Evolutionary conservation across 1,139 yeast species (phyloP).

Genomic region (Arxiozyma bovina): DNA sequence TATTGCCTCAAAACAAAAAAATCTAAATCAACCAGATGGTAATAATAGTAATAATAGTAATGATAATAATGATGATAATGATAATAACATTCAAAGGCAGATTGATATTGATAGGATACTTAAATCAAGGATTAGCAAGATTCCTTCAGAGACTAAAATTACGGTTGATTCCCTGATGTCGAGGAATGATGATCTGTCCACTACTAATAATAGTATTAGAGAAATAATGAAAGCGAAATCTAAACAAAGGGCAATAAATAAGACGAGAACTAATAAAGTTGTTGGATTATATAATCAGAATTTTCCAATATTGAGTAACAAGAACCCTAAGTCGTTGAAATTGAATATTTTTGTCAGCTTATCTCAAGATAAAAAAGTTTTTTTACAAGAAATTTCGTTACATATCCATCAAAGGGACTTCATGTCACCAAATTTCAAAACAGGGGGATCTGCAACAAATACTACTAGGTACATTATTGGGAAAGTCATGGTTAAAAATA

Average conservation of each 20-base stretch:
- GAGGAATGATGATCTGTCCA: background rate
- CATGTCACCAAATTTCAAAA: conserved; percentile 3
- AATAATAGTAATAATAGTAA: background rate
- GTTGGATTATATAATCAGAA: conserved; percentile 24
- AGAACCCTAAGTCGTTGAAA: conserved; percentile 26
- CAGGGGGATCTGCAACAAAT: background rate
- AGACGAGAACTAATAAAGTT: conserved; percentile 9
- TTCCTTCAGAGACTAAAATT: conserved; percentile 1
- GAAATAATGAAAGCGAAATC: background rate
- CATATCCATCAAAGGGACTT: conserved; percentile 13
- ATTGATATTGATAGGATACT: background rate
- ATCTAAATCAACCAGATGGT: background rate
- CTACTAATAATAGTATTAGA: background rate
- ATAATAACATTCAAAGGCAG: background rate
- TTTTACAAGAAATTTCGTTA: conserved; percentile 27
- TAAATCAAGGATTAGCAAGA: background rate
- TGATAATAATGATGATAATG: background rate
- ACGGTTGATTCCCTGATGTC: background rate
- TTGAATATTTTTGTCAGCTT: conserved; percentile 25
- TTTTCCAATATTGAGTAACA: conserved; percentile 26
- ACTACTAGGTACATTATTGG: conserved; percentile 16
- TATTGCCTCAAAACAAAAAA: conserved; percentile 3
- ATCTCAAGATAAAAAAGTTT: conserved; percentile 22
- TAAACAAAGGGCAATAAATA: background rate
- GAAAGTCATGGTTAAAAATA: conserved; percentile 26